Conservation (phyloP, 768 basidiomycete genomes). For the Collybiopsis luxurians region DNA sequence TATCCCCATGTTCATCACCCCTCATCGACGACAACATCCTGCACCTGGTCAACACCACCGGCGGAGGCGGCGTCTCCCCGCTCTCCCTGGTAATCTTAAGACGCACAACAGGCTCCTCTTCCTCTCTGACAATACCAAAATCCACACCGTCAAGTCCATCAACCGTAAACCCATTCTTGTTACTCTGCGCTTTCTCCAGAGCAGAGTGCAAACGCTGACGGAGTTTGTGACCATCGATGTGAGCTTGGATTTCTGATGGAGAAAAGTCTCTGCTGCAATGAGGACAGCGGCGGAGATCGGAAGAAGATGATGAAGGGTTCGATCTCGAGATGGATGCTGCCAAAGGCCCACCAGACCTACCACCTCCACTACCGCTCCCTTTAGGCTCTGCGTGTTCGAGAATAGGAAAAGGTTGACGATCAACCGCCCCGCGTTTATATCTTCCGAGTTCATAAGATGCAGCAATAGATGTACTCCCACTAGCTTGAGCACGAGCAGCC, state of each 20-base stretch:
- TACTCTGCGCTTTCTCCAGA: constrained; percentile 38
- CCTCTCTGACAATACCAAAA: constrained; percentile 23
- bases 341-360: too few species aligned
- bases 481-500: constrained; percentile 1
- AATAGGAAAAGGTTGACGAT: not conserved
- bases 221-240: constrained; percentile 27
- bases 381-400: not conserved
- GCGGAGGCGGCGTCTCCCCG: not conserved
- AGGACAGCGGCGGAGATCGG: not conserved
- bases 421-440: not conserved
- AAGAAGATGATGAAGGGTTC: not conserved
- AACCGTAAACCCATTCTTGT: constrained; percentile 47
- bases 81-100: constrained; percentile 8
- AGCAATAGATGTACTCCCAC: too few species aligned
- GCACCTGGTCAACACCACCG: not conserved
- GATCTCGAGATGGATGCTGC: too few species aligned
- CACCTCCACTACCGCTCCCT: too few species aligned
- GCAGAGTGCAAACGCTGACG: constrained; percentile 29
- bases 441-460: too few species aligned
- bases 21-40: not conserved
- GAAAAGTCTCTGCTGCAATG: constrained; percentile 18
- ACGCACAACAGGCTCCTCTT: constrained; percentile 15
- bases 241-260: constrained; percentile 19
- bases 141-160: constrained; percentile 45
- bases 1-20: not conserved